A percentile compares a stretch with the other conserved stretches of the same genome.
phyloP scores from a whole-genome alignment of 371 early-diverging fungal species.

The Apophysomyces sp. region DNA sequence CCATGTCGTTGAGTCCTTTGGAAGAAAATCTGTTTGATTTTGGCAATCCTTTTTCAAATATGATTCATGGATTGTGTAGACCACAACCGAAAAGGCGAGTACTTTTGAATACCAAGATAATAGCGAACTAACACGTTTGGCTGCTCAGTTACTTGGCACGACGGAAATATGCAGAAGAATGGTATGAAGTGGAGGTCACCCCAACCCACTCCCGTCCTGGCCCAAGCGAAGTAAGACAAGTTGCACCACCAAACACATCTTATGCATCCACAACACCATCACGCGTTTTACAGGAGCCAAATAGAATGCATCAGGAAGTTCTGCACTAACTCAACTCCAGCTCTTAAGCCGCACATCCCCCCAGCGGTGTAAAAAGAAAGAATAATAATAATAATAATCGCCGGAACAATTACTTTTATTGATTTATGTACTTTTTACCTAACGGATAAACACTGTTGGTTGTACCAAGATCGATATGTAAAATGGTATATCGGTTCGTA shows the following conservation, averaged over 20 bases:
- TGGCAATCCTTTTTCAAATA: constrained; percentile 45
- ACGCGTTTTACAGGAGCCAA: no score
- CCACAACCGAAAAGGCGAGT: constrained; percentile 60
- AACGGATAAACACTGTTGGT: no score
- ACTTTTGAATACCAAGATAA: neutral
- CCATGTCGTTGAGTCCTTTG: constrained; percentile 45
- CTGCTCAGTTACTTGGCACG: constrained; percentile 34
- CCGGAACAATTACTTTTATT: no score
- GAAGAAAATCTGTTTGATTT: constrained; percentile 53
- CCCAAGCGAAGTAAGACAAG: neutral
- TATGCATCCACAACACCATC: neutral
- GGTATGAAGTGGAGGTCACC: constrained; percentile 7
- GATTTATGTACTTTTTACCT: no score
- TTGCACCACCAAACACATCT: neutral
- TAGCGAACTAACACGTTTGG: neutral
- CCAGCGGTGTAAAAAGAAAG: no score
- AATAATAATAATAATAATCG: no score
- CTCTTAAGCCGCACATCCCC: no score
- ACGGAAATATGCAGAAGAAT: constrained; percentile 29
- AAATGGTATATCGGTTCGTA: no score
- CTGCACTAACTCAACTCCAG: no score
- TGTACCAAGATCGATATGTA: no score
- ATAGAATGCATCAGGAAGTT: no score
- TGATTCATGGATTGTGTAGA: constrained; percentile 56
- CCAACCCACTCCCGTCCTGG: neutral